Conservation (phyloP, 1,284 basidiomycete species). For the Garcileccinum viscosum region DNA sequence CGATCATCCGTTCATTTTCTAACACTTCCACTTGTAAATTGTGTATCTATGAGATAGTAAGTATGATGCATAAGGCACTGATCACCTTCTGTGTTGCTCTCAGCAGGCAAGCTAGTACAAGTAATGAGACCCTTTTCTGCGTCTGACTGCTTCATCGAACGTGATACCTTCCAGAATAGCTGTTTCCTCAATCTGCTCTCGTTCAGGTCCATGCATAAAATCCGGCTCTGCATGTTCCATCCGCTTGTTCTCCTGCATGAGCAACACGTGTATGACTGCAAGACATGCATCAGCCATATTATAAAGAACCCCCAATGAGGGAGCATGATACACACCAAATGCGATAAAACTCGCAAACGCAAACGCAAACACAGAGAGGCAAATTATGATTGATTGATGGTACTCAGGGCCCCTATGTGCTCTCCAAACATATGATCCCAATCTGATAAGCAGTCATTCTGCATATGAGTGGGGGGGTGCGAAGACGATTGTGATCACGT, state of each 20-base stretch:
- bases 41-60: no score
- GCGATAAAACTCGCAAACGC: slow-evolving; percentile 33
- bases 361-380: slow-evolving; percentile 47
- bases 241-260: background rate
- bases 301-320: no score
- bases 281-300: background rate
- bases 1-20: no score
- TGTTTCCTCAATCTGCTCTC: background rate
- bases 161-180: background rate
- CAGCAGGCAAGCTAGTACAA: no score
- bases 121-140: background rate
- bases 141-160: background rate
- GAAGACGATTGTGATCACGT: slow-evolving; percentile 33
- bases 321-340: background rate
- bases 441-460: background rate
- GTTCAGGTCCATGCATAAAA: background rate
- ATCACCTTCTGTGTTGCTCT: no score
- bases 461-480: no score
- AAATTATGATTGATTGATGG: slow-evolving; percentile 56
- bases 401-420: slow-evolving; percentile 54
- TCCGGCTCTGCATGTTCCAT: background rate
- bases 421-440: slow-evolving; percentile 29
- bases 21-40: no score
- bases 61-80: no score
- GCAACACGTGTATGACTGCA: slow-evolving; percentile 44